These are phyloP conservation scores for Hibiscus trionum DNA, from an alignment of 345 rosid genomes.

Conservation along the genomic window DNA sequence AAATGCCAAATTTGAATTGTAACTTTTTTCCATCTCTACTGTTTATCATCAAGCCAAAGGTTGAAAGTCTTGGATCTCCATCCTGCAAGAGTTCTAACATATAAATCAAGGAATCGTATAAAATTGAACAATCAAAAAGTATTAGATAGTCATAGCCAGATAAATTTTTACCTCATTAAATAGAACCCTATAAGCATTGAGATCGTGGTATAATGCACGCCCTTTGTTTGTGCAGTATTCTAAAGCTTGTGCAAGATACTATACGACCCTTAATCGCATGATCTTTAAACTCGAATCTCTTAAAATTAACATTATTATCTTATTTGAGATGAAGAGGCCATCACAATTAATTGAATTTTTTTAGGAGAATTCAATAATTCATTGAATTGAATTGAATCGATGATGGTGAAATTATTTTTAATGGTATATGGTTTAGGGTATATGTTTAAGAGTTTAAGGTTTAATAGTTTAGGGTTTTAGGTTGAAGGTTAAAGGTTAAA, in stretches of 20 bases:
- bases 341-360: too few relatives aligned
- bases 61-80: conserved; percentile 83
- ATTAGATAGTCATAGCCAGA: background rate
- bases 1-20: conserved; percentile 80
- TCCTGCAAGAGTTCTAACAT: conserved; percentile 37
- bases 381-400: too few relatives aligned
- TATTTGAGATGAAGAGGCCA: too few relatives aligned
- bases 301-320: too few relatives aligned
- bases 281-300: too few relatives aligned
- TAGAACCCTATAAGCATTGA: conserved; percentile 82
- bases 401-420: too few relatives aligned
- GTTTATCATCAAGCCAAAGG: conserved; percentile 95
- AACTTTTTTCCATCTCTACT: conserved; percentile 90
- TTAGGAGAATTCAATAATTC: too few relatives aligned
- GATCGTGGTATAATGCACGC: conserved; percentile 80
- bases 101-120: conserved; percentile 10
- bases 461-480: too few relatives aligned
- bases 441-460: too few relatives aligned
- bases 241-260: conserved; percentile 86
- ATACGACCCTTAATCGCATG: conserved; percentile 86
- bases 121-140: background rate
- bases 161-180: conserved; percentile 63
- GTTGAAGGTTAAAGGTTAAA: too few relatives aligned
- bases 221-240: conserved; percentile 86
- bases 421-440: too few relatives aligned